Evolutionary conservation across 202 grass and related monocot genomes (phyloP), one percentile per base, ranked within the genome.

Genomic region (Bolboschoenoplectus hybrid): DNA sequence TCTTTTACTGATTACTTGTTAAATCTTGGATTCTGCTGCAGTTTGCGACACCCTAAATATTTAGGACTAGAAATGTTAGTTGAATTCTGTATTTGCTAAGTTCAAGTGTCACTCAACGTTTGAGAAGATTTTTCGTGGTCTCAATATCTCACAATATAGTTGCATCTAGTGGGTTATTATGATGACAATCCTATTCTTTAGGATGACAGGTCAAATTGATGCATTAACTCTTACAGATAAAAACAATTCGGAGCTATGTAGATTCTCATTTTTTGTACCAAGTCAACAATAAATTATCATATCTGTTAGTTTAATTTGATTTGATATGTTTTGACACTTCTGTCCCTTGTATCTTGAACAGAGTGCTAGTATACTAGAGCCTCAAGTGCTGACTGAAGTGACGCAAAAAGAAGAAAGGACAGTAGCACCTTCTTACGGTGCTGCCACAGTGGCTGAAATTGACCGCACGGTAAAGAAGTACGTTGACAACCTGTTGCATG

Each of bases 391-490:
- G 82, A 91, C 81, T 63, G 90, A 89, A 80, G 86, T 89, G 67
- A 91, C 64, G 45, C 91, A 92, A 41, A 87, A 94, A 78, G 92
- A 95, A 94, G 91, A 94, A 78, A 95, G 68, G 77, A 57, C 67
- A 86, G 89, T 47, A 49, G 12, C 47, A 20, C 82, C 63, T 58
- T 61, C 75, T n/a, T 17, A 89, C 60, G 80, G 82, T 87, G 76
- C 73, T 70, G 69, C 81, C n/a, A 88, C 88, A 20, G 86, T 95
- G 65, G 82, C 73, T 84, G 96, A 94, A 75, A 94, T 98, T 76
- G 96, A 98, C 49, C 78, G 60, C 9, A 92, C 89, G 1, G 94
- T 98, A 68, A 98, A 98, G 85, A 98, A 94, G 82, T 91, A 98
- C 83, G 82, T 80, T 67, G 96, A 98, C 87, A 94, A 86, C 80